These are phyloP conservation scores for Thermochaetoides thermophila DNA, from an alignment of 495 filamentous ascomycete species.

Conservation along the genomic window DNA sequence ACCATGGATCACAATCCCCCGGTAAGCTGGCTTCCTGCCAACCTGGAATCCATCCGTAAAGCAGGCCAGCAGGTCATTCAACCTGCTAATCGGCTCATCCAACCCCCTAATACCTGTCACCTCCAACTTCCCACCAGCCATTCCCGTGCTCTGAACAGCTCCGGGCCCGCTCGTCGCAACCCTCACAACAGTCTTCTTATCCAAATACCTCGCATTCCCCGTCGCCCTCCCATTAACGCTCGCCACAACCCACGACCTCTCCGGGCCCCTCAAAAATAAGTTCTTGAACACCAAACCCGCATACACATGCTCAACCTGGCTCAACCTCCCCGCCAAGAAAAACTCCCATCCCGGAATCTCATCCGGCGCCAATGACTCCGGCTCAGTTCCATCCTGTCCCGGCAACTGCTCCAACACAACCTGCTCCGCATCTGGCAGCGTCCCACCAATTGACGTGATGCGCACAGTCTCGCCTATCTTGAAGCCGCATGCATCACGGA, in stretches of 20 bases:
- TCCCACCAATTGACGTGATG: conserved; percentile 26
- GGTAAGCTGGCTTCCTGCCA: conserved; percentile 21
- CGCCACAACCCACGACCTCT: conserved; percentile 31
- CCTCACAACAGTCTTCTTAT: conserved; percentile 22
- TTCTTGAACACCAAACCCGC: conserved; percentile 35
- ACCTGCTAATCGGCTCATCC: conserved; percentile 42
- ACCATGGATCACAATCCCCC: conserved; percentile 63
- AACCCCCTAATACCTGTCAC: conserved; percentile 46
- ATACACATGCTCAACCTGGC: conserved; percentile 32
- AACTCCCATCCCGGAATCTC: conserved; percentile 19
- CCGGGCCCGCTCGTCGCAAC: conserved; percentile 12
- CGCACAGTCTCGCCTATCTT: conserved; percentile 46
- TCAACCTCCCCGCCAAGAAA: conserved; percentile 15
- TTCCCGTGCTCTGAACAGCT: conserved; percentile 1
- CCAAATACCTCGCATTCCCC: conserved; percentile 24
- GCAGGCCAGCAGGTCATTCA: conserved; percentile 50
- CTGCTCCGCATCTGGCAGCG: conserved; percentile 24
- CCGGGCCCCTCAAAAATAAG: conserved; percentile 26
- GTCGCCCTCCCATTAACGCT: conserved; percentile 28
- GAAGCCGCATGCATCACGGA: conserved; percentile 49
- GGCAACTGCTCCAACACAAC: conserved; percentile 22
- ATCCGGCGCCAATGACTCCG: conserved; percentile 6
- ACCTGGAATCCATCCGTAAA: conserved; percentile 29
- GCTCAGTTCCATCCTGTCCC: conserved; percentile 1
- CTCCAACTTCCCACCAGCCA: conserved; percentile 20